phyloP scores from a whole-genome alignment of 2,329 filamentous ascomycete species.

The Apiospora arundinis region DNA sequence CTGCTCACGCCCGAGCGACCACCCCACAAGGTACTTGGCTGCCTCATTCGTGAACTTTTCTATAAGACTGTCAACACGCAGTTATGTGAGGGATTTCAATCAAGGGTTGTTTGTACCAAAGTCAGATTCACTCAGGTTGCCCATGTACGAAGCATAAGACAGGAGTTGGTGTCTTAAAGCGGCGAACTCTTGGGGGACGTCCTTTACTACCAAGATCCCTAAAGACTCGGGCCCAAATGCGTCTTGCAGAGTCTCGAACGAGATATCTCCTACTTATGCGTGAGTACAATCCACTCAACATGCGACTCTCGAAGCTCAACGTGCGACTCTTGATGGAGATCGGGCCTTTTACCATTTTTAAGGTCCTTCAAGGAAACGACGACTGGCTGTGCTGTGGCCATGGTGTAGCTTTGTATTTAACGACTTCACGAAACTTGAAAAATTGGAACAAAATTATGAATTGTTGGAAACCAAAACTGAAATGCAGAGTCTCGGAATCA shows the following conservation, averaged over 20 bases:
- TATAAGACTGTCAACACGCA: constrained; percentile 34
- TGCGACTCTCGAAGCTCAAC: not conserved
- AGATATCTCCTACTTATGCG: constrained; percentile 61
- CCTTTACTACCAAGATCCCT: constrained; percentile 92
- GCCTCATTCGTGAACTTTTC: constrained; percentile 64
- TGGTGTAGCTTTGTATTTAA: constrained; percentile 33
- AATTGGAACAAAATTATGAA: not conserved
- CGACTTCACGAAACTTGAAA: not conserved
- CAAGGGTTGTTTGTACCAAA: constrained; percentile 61
- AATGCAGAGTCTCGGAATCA: not conserved
- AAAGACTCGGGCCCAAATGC: constrained; percentile 92
- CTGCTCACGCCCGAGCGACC: constrained; percentile 83
- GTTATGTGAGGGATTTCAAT: not conserved
- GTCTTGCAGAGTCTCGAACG: constrained; percentile 71
- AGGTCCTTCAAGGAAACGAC: constrained; percentile 68
- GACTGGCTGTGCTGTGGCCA: constrained; percentile 61
- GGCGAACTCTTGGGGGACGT: constrained; percentile 75
- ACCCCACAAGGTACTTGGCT: constrained; percentile 72
- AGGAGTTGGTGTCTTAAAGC: constrained; percentile 76
- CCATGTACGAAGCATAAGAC: constrained; percentile 88
- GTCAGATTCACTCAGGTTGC: constrained; percentile 74
- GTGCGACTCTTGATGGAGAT: not conserved
- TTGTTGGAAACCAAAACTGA: not conserved
- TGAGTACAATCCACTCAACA: constrained; percentile 10
- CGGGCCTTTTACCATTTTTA: constrained; percentile 54